Base-by-base conservation (phyloP, 768 basidiomycete genomes). In the Suillus tomentosus region DNA sequence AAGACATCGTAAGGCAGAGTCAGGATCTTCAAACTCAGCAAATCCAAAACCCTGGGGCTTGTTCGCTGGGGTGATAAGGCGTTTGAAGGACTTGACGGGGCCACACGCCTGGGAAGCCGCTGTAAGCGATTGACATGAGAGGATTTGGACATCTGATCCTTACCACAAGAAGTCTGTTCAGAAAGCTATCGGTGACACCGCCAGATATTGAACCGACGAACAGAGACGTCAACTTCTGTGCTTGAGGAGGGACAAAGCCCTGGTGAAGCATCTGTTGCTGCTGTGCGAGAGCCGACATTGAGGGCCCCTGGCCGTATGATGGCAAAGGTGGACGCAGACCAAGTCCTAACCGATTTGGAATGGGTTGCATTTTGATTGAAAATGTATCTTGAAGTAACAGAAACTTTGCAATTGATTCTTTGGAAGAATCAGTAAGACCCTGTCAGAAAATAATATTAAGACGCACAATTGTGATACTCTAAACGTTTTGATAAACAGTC, bases 41-140 rank as follows among this genome's bases (percentile, higher is more conserved):
- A 99, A 99, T 11, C 96, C 97, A 73, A 99, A 99, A 3, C 94
- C 95, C 79, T 96, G 93, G 7, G 96, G 92, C 75, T 96, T 94
- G 71, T 96, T 94, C 19, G 92, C 89, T 31, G 95, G 93, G 2
- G 95, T 96, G 54, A 93, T 92, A 27, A 96, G 87, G 17, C 96
- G 89, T 70, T 96, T 98, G 79, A 99, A 92, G 1, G 92, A 94
- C 65, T 88, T 87, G 65, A 98, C 81, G 4, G 89, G 86, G 15
- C 97, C 97, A 70, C 95, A 98, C 36, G 95, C 89, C 96, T 98
- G 64, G 22, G 19, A 55, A 39, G 37, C 9, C 36, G 31, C 5
- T 37, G 34, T 8, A 61, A 51, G 43, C 63, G 54, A 31, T 53
- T 31, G 14, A 62, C 34, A 59, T 8, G 27, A 31, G 14, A 56